Evolutionary conservation across 345 rosid species (phyloP).

Genomic region (Psidium friedrichsthalianum): DNA sequence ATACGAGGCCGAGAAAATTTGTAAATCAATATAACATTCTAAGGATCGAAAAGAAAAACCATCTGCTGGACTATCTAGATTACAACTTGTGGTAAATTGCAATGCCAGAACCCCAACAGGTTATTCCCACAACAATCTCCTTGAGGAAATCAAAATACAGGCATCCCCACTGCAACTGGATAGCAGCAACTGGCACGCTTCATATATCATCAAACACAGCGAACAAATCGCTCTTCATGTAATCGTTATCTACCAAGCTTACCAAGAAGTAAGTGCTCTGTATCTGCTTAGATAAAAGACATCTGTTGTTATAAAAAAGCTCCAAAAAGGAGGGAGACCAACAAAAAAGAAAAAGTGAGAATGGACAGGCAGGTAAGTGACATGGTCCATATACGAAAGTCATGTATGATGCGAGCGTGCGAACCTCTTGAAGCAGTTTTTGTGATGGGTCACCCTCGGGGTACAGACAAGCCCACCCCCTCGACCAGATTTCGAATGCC

Average conservation of each 20-base stretch:
- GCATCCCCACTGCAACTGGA: not conserved
- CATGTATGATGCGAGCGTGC: not conserved
- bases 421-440: slow-evolving; percentile 69
- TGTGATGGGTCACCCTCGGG: slow-evolving; percentile 57
- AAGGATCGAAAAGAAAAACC: not conserved
- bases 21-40: not conserved
- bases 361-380: not conserved
- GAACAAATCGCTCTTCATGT: slow-evolving; percentile 54
- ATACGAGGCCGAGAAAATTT: not conserved
- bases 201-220: slow-evolving; percentile 48
- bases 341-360: not conserved
- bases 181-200: not conserved
- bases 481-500: slow-evolving; percentile 94
- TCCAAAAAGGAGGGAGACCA: not conserved
- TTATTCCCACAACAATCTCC: not conserved
- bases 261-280: slow-evolving; percentile 70
- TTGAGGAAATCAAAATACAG: not conserved
- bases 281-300: slow-evolving; percentile 38
- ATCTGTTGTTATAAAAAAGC: not conserved
- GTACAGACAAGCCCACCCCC: slow-evolving; percentile 74
- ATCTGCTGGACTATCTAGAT: not conserved
- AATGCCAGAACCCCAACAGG: not conserved
- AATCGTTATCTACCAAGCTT: slow-evolving; percentile 87
- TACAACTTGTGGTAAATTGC: not conserved
- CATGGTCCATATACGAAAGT: not conserved